A percentile compares a stretch with the other conserved stretches of the same genome.
Conservation (phyloP, 805 yeast species). For the Scheffersomyces lignosus region DNA sequence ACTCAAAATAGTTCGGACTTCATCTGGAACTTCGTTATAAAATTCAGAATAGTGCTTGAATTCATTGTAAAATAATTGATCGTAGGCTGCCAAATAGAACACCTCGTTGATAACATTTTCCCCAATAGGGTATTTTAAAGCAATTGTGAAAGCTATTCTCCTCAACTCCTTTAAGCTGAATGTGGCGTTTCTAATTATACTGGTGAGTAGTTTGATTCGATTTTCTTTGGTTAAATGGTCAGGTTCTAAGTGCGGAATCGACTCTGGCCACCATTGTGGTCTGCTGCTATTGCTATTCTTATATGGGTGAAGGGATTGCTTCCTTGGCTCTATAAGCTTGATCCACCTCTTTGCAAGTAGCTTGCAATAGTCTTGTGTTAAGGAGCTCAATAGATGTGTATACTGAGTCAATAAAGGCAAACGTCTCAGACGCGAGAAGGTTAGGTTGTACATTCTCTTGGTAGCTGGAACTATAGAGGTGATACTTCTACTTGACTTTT, state of each 20-base stretch:
- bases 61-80: conserved; percentile 19
- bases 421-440: too few relatives aligned
- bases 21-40: too few relatives aligned
- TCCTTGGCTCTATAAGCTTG: conserved; percentile 60
- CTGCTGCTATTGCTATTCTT: conserved; percentile 46
- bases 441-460: not conserved
- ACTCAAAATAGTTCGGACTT: too few relatives aligned
- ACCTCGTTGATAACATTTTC: conserved; percentile 22
- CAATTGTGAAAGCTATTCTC: conserved; percentile 6
- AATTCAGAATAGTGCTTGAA: too few relatives aligned
- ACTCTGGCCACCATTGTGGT: conserved; percentile 74
- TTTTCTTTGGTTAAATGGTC: conserved; percentile 67
- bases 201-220: conserved; percentile 50
- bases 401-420: too few relatives aligned
- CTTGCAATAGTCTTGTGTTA: conserved; percentile 48
- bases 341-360: conserved; percentile 68
- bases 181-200: conserved; percentile 28
- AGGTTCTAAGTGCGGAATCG: conserved; percentile 65
- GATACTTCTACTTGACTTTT: too few relatives aligned
- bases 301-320: conserved; percentile 65
- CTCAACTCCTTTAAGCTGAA: conserved; percentile 12
- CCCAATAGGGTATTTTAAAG: not conserved
- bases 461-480: not conserved
- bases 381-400: conserved; percentile 13
- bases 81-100: conserved; percentile 25